phyloP scores from a whole-genome alignment of 2,329 filamentous ascomycete species.

The Colletotrichum echinochloae region DNA sequence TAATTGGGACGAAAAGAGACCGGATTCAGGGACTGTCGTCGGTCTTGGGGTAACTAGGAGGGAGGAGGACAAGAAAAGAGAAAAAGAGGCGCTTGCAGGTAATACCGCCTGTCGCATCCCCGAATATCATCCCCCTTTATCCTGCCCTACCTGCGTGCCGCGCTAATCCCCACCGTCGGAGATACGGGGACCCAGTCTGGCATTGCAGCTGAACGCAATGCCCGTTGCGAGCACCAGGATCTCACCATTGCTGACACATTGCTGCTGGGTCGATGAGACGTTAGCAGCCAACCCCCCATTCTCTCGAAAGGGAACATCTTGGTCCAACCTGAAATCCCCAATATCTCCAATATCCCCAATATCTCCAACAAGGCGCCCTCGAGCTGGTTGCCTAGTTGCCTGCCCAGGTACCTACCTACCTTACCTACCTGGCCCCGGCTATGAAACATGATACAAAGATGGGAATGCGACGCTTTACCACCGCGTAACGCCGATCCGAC shows the following conservation, averaged over 20 bases:
- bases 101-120: neutral
- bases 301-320: neutral
- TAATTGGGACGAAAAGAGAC: neutral
- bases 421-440: neutral
- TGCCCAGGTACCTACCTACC: no score
- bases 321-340: neutral
- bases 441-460: neutral
- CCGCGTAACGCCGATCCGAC: constrained; percentile 36
- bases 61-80: neutral
- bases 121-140: neutral
- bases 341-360: constrained; percentile 32
- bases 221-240: neutral
- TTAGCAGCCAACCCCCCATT: no score
- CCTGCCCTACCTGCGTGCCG: neutral
- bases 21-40: neutral
- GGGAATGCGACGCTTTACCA: neutral
- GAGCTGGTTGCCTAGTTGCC: no score
- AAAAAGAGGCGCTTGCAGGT: neutral
- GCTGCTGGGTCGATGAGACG: neutral
- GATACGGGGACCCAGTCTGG: constrained; percentile 24
- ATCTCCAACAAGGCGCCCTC: constrained; percentile 30
- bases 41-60: neutral
- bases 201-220: neutral
- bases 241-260: neutral
- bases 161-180: constrained; percentile 6